phyloP scores from a whole-genome alignment of 176 grass and related monocot genomes.

The Melocanna baccifera region DNA sequence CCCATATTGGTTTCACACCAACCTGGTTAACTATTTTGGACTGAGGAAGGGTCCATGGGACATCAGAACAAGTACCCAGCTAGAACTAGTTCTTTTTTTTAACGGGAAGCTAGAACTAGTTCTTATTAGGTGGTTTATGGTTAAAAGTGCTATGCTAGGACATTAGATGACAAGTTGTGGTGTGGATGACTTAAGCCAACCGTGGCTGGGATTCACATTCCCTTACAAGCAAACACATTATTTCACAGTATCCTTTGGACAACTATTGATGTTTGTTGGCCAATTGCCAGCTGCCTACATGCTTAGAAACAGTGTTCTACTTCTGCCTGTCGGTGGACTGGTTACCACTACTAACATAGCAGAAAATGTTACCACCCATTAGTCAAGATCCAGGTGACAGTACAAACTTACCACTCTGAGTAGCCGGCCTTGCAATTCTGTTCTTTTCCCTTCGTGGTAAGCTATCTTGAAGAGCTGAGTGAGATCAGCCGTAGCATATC shows the following conservation, averaged over 20 bases:
- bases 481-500: conserved; percentile 54
- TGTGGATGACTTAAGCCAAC: neutral
- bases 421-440: conserved; percentile 61
- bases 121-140: neutral
- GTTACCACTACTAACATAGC: neutral
- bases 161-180: neutral
- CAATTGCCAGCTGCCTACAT: neutral
- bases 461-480: conserved; percentile 90
- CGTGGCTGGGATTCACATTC: neutral
- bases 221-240: neutral
- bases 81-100: too few relatives aligned
- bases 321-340: neutral
- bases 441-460: conserved; percentile 60
- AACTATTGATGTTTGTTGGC: neutral
- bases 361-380: neutral
- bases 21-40: neutral
- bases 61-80: neutral
- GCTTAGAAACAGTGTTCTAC: neutral
- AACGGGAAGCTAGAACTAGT: neutral
- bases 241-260: neutral
- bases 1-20: neutral
- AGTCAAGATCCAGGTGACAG: neutral
- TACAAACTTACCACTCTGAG: conserved; percentile 69
- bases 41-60: neutral
- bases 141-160: neutral